Evolutionary conservation across 140 eudicot species (phyloP), one percentile per base, ranked within the genome.

Genomic region (Erigeron philadelphicus): DNA sequence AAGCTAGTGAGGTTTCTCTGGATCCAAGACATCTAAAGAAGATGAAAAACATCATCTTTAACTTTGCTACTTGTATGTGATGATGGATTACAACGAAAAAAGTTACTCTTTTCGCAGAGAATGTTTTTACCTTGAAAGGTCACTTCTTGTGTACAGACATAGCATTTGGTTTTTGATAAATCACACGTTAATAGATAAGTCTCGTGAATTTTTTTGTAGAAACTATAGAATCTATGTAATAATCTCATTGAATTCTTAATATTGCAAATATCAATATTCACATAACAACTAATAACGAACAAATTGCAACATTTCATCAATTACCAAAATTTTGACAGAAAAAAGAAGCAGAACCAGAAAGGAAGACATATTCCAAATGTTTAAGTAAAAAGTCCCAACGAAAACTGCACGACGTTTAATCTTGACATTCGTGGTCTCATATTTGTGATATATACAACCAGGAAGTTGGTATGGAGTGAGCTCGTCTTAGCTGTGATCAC

Each of bases 251-350:
- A 72, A 40, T 48, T 53, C 17, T 66, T 40, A 55, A 59, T 56
- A 38, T 64, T 49, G 46, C 70, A 72, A 13, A 55, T 58, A 23
- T 74, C 55, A 70, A 78, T 74, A 70, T 66, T 74, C 80, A 71
- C 78, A 66, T 25, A 76, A 47, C 81, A 72, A 66, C 64, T 64
- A 31, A 76, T 67, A 76, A 75, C 59, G 25, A 78, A 76, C 76
- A 74, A 73, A 76, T 66, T 61, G 77, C 70, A 77, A 71, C 66
- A 79, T 61, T 54, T 56, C 66, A 52, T 71, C 57, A 81, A 76
- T 72, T 71, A 67, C 76, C 88, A 84, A 84, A 84, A 84, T 70
- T 84, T 78, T 67, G 88, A 77, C 79, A 82, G 61, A 74, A 70
- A 78, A 78, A 78, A 80, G 53, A 84, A 60, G 63, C 58, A 73